Percentiles rank a stretch among this genome's conserved stretches.
Evolutionary conservation across 306 rosid genomes (phyloP).

Genomic region (Calophaca sinica): DNA sequence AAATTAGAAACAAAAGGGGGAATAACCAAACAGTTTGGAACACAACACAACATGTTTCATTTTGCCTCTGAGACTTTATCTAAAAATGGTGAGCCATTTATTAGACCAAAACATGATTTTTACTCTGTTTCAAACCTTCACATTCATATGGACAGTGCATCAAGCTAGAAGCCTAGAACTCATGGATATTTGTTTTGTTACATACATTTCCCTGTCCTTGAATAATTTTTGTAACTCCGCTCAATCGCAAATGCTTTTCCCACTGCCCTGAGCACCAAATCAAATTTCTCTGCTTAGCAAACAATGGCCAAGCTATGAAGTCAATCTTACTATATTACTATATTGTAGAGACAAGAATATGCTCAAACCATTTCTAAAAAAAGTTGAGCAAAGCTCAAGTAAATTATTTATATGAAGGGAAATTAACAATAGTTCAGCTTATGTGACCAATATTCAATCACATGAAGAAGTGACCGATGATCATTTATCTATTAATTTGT

Average conservation of each 20-base stretch:
- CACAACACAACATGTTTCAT: too few species aligned
- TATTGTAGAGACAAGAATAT: conserved; percentile 13
- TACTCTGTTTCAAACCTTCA: conserved; percentile 28
- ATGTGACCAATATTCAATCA: conserved; percentile 10
- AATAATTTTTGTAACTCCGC: conserved; percentile 64
- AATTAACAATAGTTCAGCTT: conserved; percentile 12
- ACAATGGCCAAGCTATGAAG: conserved; percentile 24
- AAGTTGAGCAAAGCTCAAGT: conserved; percentile 10
- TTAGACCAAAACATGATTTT: conserved; percentile 45
- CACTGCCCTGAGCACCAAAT: conserved; percentile 79
- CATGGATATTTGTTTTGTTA: conserved; percentile 45
- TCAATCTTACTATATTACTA: not conserved
- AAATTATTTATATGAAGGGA: conserved; percentile 27
- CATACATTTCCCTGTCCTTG: conserved; percentile 78
- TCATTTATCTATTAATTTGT: conserved; percentile 22
- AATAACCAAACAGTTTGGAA: too few species aligned
- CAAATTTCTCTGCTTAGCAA: conserved; percentile 81
- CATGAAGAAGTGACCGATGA: too few species aligned
- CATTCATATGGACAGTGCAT: conserved; percentile 3
- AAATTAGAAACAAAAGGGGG: too few species aligned
- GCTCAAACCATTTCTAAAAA: conserved; percentile 28
- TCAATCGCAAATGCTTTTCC: conserved; percentile 78
- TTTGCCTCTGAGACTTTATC: conserved; percentile 67
- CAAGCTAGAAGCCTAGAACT: too few species aligned
- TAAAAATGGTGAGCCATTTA: conserved; percentile 50